Conservation (phyloP, 148 eudicot species). For the Rhododendron ovatum region DNA sequence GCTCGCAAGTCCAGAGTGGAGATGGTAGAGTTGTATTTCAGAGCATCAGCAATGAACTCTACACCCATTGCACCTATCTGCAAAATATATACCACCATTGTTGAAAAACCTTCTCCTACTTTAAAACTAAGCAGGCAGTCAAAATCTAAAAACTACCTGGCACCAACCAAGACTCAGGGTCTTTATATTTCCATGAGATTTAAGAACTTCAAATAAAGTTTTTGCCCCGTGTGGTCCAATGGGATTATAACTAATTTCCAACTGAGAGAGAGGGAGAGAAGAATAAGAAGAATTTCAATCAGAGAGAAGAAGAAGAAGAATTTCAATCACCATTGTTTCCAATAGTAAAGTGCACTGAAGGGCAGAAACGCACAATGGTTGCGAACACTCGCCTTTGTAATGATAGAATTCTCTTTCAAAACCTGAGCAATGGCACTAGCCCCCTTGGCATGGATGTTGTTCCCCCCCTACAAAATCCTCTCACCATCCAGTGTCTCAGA, state of each 20-base stretch:
- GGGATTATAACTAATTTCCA: slow-evolving; percentile 89
- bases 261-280: slow-evolving; percentile 33
- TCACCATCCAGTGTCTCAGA: slow-evolving; percentile 11
- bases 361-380: neutral
- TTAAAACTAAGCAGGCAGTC: neutral
- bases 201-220: slow-evolving; percentile 84
- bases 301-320: slow-evolving; percentile 11
- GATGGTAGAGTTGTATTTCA: slow-evolving; percentile 79
- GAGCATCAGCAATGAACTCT: slow-evolving; percentile 71
- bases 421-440: slow-evolving; percentile 62
- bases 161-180: slow-evolving; percentile 94
- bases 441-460: slow-evolving; percentile 87
- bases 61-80: slow-evolving; percentile 89
- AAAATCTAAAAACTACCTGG: slow-evolving; percentile 45
- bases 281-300: no score
- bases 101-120: neutral
- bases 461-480: slow-evolving; percentile 68
- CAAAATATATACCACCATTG: slow-evolving; percentile 9
- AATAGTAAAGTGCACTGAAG: neutral
- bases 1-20: slow-evolving; percentile 82
- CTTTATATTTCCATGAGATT: slow-evolving; percentile 81
- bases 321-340: neutral
- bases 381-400: slow-evolving; percentile 47
- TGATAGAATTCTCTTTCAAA: slow-evolving; percentile 73
- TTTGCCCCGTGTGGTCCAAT: slow-evolving; percentile 96